These are phyloP conservation scores for Micractinium conductrix DNA, from an alignment of 139 green algal species.

Conservation along the genomic window DNA sequence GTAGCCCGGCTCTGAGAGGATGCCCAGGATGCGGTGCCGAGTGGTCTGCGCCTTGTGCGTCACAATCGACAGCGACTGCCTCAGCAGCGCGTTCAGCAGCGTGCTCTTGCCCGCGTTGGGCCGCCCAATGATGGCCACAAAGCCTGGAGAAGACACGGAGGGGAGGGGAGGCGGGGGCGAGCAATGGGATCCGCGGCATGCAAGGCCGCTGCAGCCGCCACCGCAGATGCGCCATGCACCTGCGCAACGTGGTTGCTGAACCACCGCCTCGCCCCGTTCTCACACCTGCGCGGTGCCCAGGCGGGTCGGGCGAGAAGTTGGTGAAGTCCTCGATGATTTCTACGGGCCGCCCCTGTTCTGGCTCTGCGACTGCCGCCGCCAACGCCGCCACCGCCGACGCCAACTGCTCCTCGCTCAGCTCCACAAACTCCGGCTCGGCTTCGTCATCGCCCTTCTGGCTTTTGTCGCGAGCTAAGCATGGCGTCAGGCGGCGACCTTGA, in stretches of 20 bases:
- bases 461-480: too few relatives aligned
- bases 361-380: neutral
- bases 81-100: constrained; percentile 93
- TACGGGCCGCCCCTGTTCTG: neutral
- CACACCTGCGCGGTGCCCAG: neutral
- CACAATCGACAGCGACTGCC: constrained; percentile 95
- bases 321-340: constrained; percentile 20
- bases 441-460: too few relatives aligned
- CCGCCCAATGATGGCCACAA: constrained; percentile 86
- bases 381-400: neutral
- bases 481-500: neutral
- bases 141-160: constrained; percentile 58
- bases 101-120: constrained; percentile 95
- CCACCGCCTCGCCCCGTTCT: too few relatives aligned
- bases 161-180: neutral
- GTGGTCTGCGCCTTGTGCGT: constrained; percentile 95
- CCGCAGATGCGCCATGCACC: too few relatives aligned
- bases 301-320: constrained; percentile 25
- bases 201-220: too few relatives aligned
- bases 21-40: constrained; percentile 92
- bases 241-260: too few relatives aligned
- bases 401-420: neutral
- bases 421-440: neutral
- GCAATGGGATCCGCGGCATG: too few relatives aligned
- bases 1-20: constrained; percentile 60